Evolutionary conservation across 1,139 yeast genomes (phyloP), one percentile per base, ranked within the genome.

Genomic region (Magnusiomyces clavatus): DNA sequence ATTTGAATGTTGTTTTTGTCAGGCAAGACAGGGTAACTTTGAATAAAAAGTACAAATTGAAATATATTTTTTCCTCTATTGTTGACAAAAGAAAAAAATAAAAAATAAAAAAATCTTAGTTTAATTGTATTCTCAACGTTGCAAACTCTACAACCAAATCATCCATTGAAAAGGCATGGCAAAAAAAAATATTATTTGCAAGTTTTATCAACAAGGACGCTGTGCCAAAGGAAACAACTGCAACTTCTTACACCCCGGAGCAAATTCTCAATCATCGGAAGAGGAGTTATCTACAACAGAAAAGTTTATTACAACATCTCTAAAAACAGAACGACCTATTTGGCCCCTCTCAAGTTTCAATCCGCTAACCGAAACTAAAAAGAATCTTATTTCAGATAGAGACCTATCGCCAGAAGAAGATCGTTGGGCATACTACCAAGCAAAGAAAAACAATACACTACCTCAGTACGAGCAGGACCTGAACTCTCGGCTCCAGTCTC

Each of bases 351-450:
- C 54, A 6, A 34, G 34, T 14, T 56, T 51, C 41, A 39, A 50
- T 12, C 54, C 54, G 1, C 24, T 42, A 35, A 8, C 47, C 11
- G 40, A 39, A 12, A 19, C 52, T 11, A 49, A 52, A 13, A 63
- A 66, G 24, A 76, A 76, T 55, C 61, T 81, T 44, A 78, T 82
- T 6, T 60, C 69, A 2, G 79, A 76, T 0, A 66, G 83, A 57
- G 87, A 82, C 58, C 62, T 76, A 34, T 80, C 86, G 0, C 72
- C 69, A 38, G 86, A 82, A 57, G 87, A 82, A 60, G 66, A 71
- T 40, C 66, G 86, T 51, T 67, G 75, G 52, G 73, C 72, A 56
- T 80, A 71, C 55, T 67, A 72, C 57, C 71, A 74, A 50, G 79
- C 83, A 0, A 64, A 61, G 47, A 63, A 67, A 14, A 61, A 64